Conservation (phyloP, 192 early-diverging fungal genomes). For the Coemansia sp. region DNA sequence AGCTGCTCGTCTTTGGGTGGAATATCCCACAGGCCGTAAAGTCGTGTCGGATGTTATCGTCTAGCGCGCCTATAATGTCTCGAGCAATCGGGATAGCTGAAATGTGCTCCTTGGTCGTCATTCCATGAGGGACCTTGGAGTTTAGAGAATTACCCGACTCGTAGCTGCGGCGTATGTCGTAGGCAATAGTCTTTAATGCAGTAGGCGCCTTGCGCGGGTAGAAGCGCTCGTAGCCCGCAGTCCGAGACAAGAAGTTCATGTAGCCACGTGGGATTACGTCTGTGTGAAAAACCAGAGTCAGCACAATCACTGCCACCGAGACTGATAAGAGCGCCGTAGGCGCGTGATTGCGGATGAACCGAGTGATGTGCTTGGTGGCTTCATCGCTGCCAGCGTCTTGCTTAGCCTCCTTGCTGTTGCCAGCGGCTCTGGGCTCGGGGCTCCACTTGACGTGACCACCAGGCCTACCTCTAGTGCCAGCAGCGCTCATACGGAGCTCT, state of each 20-base stretch:
- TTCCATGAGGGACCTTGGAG: slow-evolving; percentile 42
- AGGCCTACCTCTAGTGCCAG: neutral
- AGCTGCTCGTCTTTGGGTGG: slow-evolving; percentile 60
- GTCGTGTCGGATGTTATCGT: slow-evolving; percentile 51
- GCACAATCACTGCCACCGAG: slow-evolving; percentile 41
- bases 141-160: neutral
- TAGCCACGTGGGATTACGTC: slow-evolving; percentile 61
- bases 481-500: slow-evolving; percentile 7
- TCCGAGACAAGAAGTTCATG: slow-evolving; percentile 53
- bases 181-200: slow-evolving; percentile 14
- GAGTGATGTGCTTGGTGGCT: neutral
- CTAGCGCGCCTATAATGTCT: slow-evolving; percentile 52
- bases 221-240: slow-evolving; percentile 32
- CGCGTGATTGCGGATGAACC: slow-evolving; percentile 16
- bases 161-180: slow-evolving; percentile 3
- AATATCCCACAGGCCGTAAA: slow-evolving; percentile 59
- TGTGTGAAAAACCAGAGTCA: slow-evolving; percentile 55
- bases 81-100: slow-evolving; percentile 55
- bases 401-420: slow-evolving; percentile 15
- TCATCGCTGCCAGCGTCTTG: neutral
- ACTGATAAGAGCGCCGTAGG: slow-evolving; percentile 37
- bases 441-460: slow-evolving; percentile 14
- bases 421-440: slow-evolving; percentile 11
- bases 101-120: slow-evolving; percentile 56
- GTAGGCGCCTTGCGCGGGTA: slow-evolving; percentile 15